These are phyloP conservation scores for Litsea cubeba DNA, from an alignment of 164 flowering plant genomes.

Conservation along the genomic window DNA sequence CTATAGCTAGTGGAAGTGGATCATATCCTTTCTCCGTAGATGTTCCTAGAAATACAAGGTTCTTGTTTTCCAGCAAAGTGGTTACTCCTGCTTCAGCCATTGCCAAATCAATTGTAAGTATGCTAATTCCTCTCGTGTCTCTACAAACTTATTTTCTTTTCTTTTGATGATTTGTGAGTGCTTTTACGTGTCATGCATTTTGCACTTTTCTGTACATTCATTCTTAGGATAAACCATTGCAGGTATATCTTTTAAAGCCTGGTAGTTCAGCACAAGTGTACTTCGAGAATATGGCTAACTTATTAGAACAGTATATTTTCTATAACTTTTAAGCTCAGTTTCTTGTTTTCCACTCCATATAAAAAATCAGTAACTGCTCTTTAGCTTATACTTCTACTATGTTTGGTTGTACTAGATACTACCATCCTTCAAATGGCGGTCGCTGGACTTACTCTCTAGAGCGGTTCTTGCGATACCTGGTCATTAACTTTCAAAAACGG, in stretches of 20 bases:
- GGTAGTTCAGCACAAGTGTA: constrained; percentile 66
- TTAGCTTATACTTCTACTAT: constrained; percentile 2
- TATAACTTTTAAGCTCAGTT: constrained; percentile 17
- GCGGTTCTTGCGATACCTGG: constrained; percentile 77
- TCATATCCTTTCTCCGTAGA: constrained; percentile 78
- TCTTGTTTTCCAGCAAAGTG: constrained; percentile 78
- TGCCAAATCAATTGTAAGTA: constrained; percentile 88
- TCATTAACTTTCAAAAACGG: constrained; percentile 69
- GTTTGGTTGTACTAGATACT: constrained; percentile 53
- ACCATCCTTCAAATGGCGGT: constrained; percentile 99
- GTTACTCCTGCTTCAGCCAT: constrained; percentile 74
- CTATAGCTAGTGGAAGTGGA: constrained; percentile 89
- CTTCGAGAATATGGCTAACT: constrained; percentile 90
- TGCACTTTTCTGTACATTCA: neutral
- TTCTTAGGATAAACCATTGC: constrained; percentile 21
- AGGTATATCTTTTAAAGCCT: constrained; percentile 89
- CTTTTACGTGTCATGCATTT: neutral
- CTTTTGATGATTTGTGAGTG: neutral
- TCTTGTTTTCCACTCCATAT: constrained; percentile 8
- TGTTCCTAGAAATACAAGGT: constrained; percentile 93
- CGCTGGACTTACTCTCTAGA: constrained; percentile 96
- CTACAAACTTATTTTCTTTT: neutral
- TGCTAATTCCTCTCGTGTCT: neutral
- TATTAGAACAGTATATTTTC: constrained; percentile 88
- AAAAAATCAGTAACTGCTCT: neutral